Conservation (phyloP, 495 filamentous ascomycete species). For the Sphaerosporella brunnea region DNA sequence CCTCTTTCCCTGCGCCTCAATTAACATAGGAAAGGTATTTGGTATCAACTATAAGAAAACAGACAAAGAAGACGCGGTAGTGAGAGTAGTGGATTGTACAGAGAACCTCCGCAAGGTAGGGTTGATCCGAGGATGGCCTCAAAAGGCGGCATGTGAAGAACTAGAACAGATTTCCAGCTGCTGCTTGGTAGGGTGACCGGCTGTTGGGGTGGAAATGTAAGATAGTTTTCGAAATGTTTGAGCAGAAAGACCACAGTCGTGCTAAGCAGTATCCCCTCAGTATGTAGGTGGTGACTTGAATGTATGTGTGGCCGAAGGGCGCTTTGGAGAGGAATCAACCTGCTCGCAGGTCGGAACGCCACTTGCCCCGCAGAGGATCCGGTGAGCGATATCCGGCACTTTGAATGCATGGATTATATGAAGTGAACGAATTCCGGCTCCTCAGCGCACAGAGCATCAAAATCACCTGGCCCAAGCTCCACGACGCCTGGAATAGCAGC, state of each 20-base stretch:
- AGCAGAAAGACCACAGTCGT: too few species aligned
- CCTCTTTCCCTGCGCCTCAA: too few species aligned
- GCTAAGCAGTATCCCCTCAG: too few species aligned
- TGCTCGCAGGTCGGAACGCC: not conserved
- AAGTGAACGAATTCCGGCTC: conserved; percentile 23
- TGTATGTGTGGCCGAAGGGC: not conserved
- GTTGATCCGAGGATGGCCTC: not conserved
- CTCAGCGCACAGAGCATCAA: conserved; percentile 13
- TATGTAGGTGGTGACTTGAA: too few species aligned
- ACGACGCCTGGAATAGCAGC: conserved; percentile 24
- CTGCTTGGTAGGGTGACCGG: too few species aligned
- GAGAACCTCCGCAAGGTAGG: not conserved
- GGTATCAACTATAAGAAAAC: too few species aligned
- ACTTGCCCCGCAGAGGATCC: conserved; percentile 1
- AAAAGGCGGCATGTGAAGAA: too few species aligned
- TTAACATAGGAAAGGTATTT: too few species aligned
- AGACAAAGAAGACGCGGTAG: not conserved
- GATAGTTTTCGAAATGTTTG: too few species aligned
- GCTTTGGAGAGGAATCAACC: not conserved
- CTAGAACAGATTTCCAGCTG: too few species aligned
- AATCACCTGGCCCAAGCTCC: conserved; percentile 19
- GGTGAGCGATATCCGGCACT: not conserved
- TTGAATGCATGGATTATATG: conserved; percentile 13
- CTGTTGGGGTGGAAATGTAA: too few species aligned
- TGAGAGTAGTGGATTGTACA: not conserved